Percentiles rank a stretch among this genome's conserved stretches.
phyloP scores from a whole-genome alignment of 2,329 filamentous ascomycete species.

The Tolypocladium nubicola region DNA sequence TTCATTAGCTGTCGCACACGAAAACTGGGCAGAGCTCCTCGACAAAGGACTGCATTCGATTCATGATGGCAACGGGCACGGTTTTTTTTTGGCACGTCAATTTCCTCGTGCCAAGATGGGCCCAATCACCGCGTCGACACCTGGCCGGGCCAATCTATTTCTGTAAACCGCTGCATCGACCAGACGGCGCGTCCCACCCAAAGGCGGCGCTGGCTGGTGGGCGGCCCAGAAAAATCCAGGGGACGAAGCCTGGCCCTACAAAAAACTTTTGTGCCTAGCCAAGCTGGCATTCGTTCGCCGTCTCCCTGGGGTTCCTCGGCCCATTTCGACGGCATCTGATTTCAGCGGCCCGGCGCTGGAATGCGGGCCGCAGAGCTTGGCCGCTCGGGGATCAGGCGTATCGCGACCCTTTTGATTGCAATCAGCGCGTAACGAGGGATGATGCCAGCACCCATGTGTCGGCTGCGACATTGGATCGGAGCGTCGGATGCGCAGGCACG shows the following conservation, averaged over 20 bases:
- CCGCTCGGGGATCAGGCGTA: background rate
- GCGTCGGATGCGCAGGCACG: background rate
- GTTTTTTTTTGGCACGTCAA: background rate
- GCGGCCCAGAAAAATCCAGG: no score
- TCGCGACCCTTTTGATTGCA: background rate
- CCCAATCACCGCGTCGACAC: no score
- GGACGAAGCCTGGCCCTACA: no score
- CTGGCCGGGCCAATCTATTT: no score
- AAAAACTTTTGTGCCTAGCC: no score
- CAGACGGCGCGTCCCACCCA: no score
- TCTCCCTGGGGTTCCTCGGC: no score
- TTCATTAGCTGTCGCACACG: background rate
- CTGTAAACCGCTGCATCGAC: no score
- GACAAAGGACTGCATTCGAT: background rate
- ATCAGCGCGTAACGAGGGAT: background rate
- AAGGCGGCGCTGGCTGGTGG: no score
- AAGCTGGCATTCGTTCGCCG: no score
- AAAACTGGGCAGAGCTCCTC: background rate
- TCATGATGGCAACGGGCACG: no score
- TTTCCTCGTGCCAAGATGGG: background rate
- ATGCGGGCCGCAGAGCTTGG: background rate
- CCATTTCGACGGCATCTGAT: background rate
- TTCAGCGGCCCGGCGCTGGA: background rate
- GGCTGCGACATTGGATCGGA: background rate
- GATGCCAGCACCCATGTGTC: background rate